These are phyloP conservation scores for Claviceps maximensis DNA, from an alignment of 2,329 filamentous ascomycete genomes.

Conservation along the genomic window DNA sequence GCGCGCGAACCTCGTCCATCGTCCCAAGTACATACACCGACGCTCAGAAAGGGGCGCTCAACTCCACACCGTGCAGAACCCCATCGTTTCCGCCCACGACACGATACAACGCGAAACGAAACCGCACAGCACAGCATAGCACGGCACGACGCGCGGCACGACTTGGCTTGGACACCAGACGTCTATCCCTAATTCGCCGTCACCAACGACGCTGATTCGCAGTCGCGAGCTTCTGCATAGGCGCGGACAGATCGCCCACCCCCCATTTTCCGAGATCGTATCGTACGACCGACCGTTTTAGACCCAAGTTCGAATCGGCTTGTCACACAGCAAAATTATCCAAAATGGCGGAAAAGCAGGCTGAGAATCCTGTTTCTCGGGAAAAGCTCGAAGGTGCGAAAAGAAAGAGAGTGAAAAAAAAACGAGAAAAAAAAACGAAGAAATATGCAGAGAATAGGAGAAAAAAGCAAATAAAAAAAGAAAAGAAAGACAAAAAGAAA, in stretches of 20 bases:
- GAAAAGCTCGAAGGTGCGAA: slow-evolving; percentile 64
- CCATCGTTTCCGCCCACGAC: neutral
- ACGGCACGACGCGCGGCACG: neutral
- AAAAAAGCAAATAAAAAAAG: neutral
- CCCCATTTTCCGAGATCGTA: too few relatives aligned
- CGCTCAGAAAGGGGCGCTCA: slow-evolving; percentile 1
- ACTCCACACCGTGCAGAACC: neutral
- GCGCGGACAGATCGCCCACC: neutral
- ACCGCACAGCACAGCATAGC: neutral
- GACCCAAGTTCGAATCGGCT: neutral
- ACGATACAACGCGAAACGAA: neutral
- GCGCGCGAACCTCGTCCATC: neutral
- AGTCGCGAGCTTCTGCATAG: neutral
- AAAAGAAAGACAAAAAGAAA: too few relatives aligned
- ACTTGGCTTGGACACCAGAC: neutral
- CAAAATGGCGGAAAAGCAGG: slow-evolving; percentile 27
- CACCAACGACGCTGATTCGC: neutral
- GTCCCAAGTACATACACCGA: neutral
- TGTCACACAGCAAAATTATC: neutral
- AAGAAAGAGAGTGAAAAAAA: too few relatives aligned
- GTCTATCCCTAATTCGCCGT: neutral
- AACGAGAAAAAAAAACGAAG: neutral
- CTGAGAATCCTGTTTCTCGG: slow-evolving; percentile 37
- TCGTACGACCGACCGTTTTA: neutral
- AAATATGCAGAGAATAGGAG: too few relatives aligned